Conservation (phyloP, 352 stramenopile species). For the Halophytophthora polymorphica region DNA sequence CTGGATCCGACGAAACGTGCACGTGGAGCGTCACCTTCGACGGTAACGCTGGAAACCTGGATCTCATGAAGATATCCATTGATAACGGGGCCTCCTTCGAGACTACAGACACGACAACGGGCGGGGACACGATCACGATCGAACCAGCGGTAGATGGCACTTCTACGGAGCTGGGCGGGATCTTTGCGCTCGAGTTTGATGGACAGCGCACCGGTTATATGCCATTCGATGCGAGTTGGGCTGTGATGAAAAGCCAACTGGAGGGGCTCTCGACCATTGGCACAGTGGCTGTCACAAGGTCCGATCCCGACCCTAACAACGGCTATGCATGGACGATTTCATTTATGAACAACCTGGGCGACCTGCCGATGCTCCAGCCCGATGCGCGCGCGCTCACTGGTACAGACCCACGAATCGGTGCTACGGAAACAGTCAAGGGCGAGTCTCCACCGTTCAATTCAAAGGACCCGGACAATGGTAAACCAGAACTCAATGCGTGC, state of each 20-base stretch:
- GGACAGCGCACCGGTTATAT: slow-evolving; percentile 90
- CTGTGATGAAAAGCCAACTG: slow-evolving; percentile 87
- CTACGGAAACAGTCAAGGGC: slow-evolving; percentile 75
- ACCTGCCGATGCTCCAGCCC: slow-evolving; percentile 68
- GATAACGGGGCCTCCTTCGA: slow-evolving; percentile 38
- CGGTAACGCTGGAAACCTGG: slow-evolving; percentile 87
- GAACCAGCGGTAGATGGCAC: slow-evolving; percentile 38
- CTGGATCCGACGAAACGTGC: slow-evolving; percentile 71
- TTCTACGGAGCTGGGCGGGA: slow-evolving; percentile 50
- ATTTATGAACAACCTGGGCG: slow-evolving; percentile 90
- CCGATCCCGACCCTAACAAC: slow-evolving; percentile 86
- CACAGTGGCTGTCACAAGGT: slow-evolving; percentile 82
- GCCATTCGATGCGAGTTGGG: slow-evolving; percentile 83
- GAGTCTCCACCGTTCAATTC: slow-evolving; percentile 90
- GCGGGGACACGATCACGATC: slow-evolving; percentile 50
- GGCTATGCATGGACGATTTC: slow-evolving; percentile 93
- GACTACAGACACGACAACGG: slow-evolving; percentile 21
- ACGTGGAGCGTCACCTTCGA: slow-evolving; percentile 93
- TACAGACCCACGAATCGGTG: slow-evolving; percentile 78
- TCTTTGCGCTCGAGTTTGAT: slow-evolving; percentile 89
- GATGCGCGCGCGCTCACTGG: slow-evolving; percentile 88
- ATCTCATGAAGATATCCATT: slow-evolving; percentile 51
- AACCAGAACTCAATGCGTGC: neutral
- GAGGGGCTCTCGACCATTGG: slow-evolving; percentile 89
- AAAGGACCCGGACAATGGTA: slow-evolving; percentile 76